These are phyloP conservation scores for Aspergillus sp. DNA, from an alignment of 2,329 filamentous ascomycete species.

Conservation along the genomic window DNA sequence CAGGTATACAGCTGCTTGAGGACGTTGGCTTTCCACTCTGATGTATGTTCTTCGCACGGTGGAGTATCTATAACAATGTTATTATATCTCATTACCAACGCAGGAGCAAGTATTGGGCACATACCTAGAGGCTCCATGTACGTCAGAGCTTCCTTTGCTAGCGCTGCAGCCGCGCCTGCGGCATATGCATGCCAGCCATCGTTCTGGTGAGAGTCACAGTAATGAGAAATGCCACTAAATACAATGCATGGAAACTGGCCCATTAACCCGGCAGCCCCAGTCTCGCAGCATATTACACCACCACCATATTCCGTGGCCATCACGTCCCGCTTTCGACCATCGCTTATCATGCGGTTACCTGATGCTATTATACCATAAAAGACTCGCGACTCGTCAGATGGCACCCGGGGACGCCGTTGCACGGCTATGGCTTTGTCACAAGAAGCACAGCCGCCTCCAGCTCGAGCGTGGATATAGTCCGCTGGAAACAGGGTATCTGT, in stretches of 20 bases:
- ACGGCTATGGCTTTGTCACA: not conserved
- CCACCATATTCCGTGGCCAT: not conserved
- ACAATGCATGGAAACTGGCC: slow-evolving; percentile 15
- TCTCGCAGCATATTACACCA: slow-evolving; percentile 8
- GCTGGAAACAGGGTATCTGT: not conserved
- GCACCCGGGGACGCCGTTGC: not conserved
- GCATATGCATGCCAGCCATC: slow-evolving; percentile 7
- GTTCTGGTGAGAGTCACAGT: slow-evolving; percentile 14
- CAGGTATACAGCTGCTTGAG: not conserved
- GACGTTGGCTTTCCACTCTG: not conserved
- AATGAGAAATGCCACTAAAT: slow-evolving; percentile 22
- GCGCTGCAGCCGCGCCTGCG: slow-evolving; percentile 9
- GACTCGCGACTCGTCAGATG: not conserved
- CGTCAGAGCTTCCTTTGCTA: not conserved
- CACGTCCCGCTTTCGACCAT: not conserved
- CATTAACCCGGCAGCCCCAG: slow-evolving; percentile 12
- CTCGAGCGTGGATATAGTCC: not conserved
- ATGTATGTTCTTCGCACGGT: not conserved
- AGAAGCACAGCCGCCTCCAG: too few species aligned
- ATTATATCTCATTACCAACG: too few species aligned
- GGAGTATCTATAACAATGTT: not conserved
- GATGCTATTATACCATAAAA: slow-evolving; percentile 2
- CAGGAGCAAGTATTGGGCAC: not conserved
- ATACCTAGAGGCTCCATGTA: not conserved
- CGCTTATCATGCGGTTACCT: not conserved